Percentiles rank a stretch among this genome's conserved stretches.
Conservation (phyloP, 1,284 basidiomycete genomes). For the Dichomitus squalens region DNA sequence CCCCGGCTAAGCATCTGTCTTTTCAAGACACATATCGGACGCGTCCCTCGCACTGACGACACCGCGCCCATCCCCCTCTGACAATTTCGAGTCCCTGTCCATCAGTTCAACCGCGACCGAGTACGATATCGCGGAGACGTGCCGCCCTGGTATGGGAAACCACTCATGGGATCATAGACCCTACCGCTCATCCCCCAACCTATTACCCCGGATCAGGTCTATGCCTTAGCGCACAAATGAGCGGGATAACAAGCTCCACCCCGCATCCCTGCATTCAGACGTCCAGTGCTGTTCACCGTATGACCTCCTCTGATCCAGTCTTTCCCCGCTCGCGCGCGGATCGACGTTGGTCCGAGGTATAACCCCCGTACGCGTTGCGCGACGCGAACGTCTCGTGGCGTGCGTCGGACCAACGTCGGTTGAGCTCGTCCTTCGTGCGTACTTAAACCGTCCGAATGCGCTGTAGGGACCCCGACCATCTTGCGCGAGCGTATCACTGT, state of each 20-base stretch:
- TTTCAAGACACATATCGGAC: background rate
- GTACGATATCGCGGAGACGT: background rate
- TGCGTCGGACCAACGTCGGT: conserved; percentile 22
- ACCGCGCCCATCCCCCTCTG: background rate
- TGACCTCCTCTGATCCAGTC: conserved; percentile 2
- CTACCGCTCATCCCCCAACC: background rate
- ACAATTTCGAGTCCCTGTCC: background rate
- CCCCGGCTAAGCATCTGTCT: background rate
- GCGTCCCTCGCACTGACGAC: background rate
- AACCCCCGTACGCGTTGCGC: conserved; percentile 13
- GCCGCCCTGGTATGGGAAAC: background rate
- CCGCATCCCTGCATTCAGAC: background rate
- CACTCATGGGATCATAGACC: background rate
- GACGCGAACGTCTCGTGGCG: conserved; percentile 9
- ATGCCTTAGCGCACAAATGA: conserved; percentile 1
- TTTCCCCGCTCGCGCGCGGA: conserved; percentile 17
- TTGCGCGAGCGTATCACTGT: background rate
- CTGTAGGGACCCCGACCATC: conserved; percentile 7
- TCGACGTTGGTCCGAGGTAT: conserved; percentile 27
- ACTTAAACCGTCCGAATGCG: conserved; percentile 9
- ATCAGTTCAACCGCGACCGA: background rate
- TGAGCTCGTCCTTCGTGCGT: background rate
- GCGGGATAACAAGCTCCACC: background rate
- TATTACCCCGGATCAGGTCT: background rate
- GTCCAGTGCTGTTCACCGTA: background rate